Evolutionary conservation across 75 land plant species (phyloP).

Genomic region (Sequoia sempervirens): DNA sequence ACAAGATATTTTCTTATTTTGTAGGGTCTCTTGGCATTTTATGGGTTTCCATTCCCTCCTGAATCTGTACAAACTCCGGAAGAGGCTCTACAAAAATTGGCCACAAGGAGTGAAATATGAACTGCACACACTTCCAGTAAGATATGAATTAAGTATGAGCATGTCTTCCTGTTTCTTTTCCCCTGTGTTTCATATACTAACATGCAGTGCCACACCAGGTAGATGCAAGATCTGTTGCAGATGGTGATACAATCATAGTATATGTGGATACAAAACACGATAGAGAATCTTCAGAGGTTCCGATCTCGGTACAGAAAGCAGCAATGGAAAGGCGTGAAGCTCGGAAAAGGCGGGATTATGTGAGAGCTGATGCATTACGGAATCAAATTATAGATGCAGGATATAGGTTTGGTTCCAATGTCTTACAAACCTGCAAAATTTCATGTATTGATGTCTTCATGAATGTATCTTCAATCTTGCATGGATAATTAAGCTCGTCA

Average conservation of each 20-base stretch:
- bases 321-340: slow-evolving; percentile 52
- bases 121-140: slow-evolving; percentile 76
- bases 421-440: not conserved
- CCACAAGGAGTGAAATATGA: slow-evolving; percentile 71
- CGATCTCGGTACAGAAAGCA: slow-evolving; percentile 46
- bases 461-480: not conserved
- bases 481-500: not conserved
- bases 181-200: not conserved
- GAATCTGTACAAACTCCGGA: slow-evolving; percentile 9
- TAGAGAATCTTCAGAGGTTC: slow-evolving; percentile 60
- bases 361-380: slow-evolving; percentile 65
- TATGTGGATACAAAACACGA: slow-evolving; percentile 61
- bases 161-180: not conserved
- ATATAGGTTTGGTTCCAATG: slow-evolving; percentile 47
- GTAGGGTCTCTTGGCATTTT: slow-evolving; percentile 73
- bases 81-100: slow-evolving; percentile 21
- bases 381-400: slow-evolving; percentile 60
- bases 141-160: not conserved
- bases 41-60: slow-evolving; percentile 51
- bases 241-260: slow-evolving; percentile 84
- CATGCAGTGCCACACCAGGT: slow-evolving; percentile 30
- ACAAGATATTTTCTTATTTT: not conserved
- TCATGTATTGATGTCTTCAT: not conserved
- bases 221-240: slow-evolving; percentile 63
- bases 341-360: slow-evolving; percentile 44